Evolutionary conservation across 2,329 filamentous ascomycete genomes (phyloP), one percentile per base, ranked within the genome.

Genomic region (Penicillium italicum): DNA sequence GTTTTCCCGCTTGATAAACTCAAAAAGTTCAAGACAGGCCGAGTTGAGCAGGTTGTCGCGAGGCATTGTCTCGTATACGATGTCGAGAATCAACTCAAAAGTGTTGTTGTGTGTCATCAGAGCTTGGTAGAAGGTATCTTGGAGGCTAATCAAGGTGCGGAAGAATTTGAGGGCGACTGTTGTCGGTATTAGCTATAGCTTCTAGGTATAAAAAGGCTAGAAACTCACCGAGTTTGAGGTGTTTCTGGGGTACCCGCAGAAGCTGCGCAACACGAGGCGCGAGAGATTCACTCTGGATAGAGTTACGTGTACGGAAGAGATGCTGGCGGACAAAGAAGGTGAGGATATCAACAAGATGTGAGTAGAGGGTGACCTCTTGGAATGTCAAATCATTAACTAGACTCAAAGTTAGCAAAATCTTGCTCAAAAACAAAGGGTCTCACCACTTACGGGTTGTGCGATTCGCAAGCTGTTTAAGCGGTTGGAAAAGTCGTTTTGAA

Each of bases 311-410:
- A 64, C 91, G 86, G 66, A 90, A 86, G 38, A 88, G 83, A 74
- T 97, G 93, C 68, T 95, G 90, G 38, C 92, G 86, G 61, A 97
- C 86, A 72, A 97, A 97, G 77, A 95, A 97, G 70, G 89, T 92
- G 48, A 97, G 81, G 28, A 97, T 90, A 70, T 99, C 94, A 52
- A 97, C 88, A 48, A 99, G 79, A 71, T 97, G 94, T 20, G 86
- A 87, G 73, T 92, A 96, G 60, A 97, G 82, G n/a, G 90, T 90
- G 26, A 94, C 90, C 72, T 96, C 88, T 66, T 94, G 86, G 51
- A 91, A 88, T 24, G 83, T 83, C 62, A 97, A 86, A 58, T 86
- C 80, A 76, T 89, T 82, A 65, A 90, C 84, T 82, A 65, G 50
- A 53, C 14, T 36, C 24, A 40, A 11, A 8, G 53, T 61, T 57